Base-by-base conservation (phyloP, 305 asterid genomes). In the Salvia sclarea region DNA sequence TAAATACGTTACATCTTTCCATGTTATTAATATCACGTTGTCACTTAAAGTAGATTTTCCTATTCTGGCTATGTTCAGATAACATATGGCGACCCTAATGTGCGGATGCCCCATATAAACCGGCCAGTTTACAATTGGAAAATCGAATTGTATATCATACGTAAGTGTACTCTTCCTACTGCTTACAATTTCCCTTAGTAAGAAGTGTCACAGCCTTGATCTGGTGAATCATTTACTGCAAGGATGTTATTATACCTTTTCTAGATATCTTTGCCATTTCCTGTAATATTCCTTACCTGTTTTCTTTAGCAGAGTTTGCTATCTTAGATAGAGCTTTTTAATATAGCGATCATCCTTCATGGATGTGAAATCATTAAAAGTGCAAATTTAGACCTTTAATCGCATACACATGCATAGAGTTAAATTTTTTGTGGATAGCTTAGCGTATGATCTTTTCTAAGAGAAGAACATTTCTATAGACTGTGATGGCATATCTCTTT, bases 61-160 rank as follows among this genome's bases (percentile, higher is more conserved):
- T 69, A n/a, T 40, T 52, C 69, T 81, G 59, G 62, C 72, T 72
- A 56, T 75, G 61, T 75, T 84, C 84, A 93, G 98, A 88, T 93
- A 80, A 93, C 98, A 31, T 93, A 93, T 71, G 98, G 98, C 65
- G 97, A 93, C 77, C 97, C 98, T 70, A 84, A 81, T 49, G 96
- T 81, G 61, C 87, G 98, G 64, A 86, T 90, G 80, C 95, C 91
- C 68, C 93, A 88, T 84, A 77, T 93, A 76, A 84, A 73, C 57
- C 84, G 83, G 43, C 69, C 95, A 35, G 89, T 79, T 52, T 86
- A 85, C 85, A 88, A 82, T 82, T 93, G 98, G 98, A 84, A 84
- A 62, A 83, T 88, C 45, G 95, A 93, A 69, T 75, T 93, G 21
- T 88, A 93, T 78, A 76, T 88, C 55, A 81, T 90, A 84, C 85